Base-by-base conservation (phyloP, 345 rosid genomes). In the Gossypium sturtianum region DNA sequence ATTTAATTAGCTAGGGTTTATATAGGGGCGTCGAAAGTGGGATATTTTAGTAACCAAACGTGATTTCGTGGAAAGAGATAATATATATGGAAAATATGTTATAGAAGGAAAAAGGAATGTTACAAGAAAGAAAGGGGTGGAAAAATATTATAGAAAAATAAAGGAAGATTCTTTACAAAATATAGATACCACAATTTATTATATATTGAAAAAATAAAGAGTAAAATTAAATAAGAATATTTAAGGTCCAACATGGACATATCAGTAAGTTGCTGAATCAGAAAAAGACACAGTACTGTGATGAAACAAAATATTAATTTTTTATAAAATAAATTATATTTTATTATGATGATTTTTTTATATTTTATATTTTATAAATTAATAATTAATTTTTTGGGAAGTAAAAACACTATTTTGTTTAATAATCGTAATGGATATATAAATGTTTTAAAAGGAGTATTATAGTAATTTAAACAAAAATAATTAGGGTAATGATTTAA, bases 1-100 rank as follows among this genome's bases (percentile, higher is more conserved):
- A 25, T 60, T 25, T 60, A 60, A 60, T 25, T 60, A 57, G 16
- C 13, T 59, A 5, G 7, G 3, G 64, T 25, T 60, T 60, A 60
- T 25, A 60, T 60, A 60, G 17, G 16, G 41, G 66, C 43, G 47
- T 49, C 41, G 72, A 60, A 8, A 23, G 16, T 0, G 1, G 5
- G 70, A 12, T 27, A 51, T 12, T 19, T 52, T 23, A 43, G 65
- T 1, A 41, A 7, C 16, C 5, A 57, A 25, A 9, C 63, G 82
- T 2, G 65, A 8, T 72, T 86, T 84, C 89, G 17, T 1, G 25
- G 92, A 82, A 88, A 72, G 79, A 65, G 53, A 61, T 80, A 54
- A 15, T 23, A 38, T 25, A 12, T 1, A 66, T 7, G 0, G 20
- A 38, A 62, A 41, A n/a, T 9, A 15, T 9, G 11, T 11, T 12